phyloP scores from a whole-genome alignment of 495 filamentous ascomycete genomes.

The Alectoria sarmentosa region DNA sequence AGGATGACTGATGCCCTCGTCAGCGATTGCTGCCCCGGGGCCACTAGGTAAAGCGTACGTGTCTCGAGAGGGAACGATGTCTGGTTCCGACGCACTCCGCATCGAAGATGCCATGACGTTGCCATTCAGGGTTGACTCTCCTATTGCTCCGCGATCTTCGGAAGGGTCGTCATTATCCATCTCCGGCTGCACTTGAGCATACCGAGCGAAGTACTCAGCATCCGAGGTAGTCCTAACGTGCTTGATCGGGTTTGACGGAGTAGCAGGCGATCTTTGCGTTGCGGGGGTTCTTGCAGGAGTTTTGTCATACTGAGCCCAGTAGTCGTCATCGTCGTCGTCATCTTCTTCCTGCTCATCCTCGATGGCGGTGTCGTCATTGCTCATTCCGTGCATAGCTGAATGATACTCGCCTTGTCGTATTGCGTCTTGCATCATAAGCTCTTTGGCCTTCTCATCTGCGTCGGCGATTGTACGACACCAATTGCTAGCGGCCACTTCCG shows the following conservation, averaged over 20 bases:
- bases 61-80: conserved; percentile 14
- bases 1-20: conserved; percentile 35
- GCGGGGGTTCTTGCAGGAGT: conserved; percentile 71
- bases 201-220: conserved; percentile 78
- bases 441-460: conserved; percentile 40
- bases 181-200: conserved; percentile 80
- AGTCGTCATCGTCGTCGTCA: conserved; percentile 80
- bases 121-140: conserved; percentile 49
- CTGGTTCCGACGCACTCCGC: conserved; percentile 32
- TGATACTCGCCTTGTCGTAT: conserved; percentile 27
- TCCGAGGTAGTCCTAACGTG: conserved; percentile 46
- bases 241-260: conserved; percentile 34
- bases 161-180: conserved; percentile 83
- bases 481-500: conserved; percentile 32
- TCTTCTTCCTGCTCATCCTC: conserved; percentile 27
- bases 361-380: conserved; percentile 17
- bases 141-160: conserved; percentile 45
- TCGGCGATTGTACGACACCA: conserved; percentile 50
- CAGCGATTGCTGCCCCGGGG: conserved; percentile 2
- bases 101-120: conserved; percentile 38
- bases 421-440: conserved; percentile 37
- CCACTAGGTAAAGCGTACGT: conserved; percentile 6
- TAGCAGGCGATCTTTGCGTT: conserved; percentile 53
- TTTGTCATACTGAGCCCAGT: conserved; percentile 91
- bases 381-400: conserved; percentile 10